Evolutionary conservation across 2,329 filamentous ascomycete genomes (phyloP).

Genomic region (Teratosphaeria zuluensis): DNA sequence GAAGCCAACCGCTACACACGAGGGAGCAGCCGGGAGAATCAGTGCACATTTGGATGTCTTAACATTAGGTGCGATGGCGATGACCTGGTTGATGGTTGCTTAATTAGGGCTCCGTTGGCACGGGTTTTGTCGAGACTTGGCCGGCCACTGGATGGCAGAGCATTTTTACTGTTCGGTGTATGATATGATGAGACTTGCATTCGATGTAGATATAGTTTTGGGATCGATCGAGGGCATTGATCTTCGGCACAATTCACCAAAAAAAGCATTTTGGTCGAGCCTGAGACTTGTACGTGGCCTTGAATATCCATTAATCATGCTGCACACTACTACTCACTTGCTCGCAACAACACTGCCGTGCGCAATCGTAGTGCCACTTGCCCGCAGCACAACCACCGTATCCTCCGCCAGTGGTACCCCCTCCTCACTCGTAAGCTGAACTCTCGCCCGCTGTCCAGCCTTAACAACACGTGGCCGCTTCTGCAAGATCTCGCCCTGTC

Average conservation of each 20-base stretch:
- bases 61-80: background rate
- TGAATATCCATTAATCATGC: background rate
- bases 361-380: constrained; percentile 18
- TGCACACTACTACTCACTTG: background rate
- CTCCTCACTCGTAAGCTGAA: constrained; percentile 52
- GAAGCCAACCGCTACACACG: background rate
- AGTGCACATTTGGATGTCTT: background rate
- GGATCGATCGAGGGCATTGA: background rate
- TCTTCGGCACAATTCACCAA: too few species aligned
- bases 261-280: too few species aligned
- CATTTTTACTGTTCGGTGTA: background rate
- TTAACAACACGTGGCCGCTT: constrained; percentile 79
- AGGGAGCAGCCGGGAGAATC: background rate
- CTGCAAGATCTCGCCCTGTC: constrained; percentile 63
- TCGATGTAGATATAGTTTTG: background rate
- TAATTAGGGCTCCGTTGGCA: too few species aligned
- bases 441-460: constrained; percentile 63
- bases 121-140: background rate
- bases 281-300: background rate
- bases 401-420: constrained; percentile 73
- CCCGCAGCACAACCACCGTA: constrained; percentile 69
- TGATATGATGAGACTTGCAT: background rate
- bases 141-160: background rate
- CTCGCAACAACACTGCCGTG: constrained; percentile 2
- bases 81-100: background rate